These are phyloP conservation scores for Penicillium verhagenii DNA, from an alignment of 495 filamentous ascomycete genomes.

Conservation along the genomic window DNA sequence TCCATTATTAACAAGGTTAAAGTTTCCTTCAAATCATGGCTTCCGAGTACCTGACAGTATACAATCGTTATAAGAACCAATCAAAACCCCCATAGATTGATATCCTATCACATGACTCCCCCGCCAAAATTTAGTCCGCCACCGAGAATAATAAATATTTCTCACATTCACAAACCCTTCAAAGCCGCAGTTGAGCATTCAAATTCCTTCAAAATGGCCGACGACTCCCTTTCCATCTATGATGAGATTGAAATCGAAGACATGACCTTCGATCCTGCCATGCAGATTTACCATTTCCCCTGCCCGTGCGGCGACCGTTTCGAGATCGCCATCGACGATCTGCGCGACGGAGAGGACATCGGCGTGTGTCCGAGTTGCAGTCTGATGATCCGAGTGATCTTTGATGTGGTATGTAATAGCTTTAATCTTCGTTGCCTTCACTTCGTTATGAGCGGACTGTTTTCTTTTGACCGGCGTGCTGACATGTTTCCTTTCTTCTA, in stretches of 20 bases:
- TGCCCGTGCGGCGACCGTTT: slow-evolving; percentile 98
- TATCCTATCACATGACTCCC: slow-evolving; percentile 32
- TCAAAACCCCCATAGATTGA: background rate
- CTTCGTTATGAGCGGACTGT: background rate
- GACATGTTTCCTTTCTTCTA: slow-evolving; percentile 19
- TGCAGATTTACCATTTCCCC: slow-evolving; percentile 90
- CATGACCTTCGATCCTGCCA: slow-evolving; percentile 83
- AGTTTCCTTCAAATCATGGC: background rate
- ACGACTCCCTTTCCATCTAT: slow-evolving; percentile 74
- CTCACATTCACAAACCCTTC: background rate
- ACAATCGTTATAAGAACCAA: background rate
- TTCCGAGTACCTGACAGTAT: too few relatives aligned
- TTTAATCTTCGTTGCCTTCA: too few relatives aligned
- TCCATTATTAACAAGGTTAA: too few relatives aligned
- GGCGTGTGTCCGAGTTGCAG: slow-evolving; percentile 96
- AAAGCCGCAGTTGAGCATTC: background rate
- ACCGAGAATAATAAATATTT: slow-evolving; percentile 8
- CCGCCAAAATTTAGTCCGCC: slow-evolving; percentile 25
- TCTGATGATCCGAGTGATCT: slow-evolving; percentile 93
- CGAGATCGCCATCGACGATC: slow-evolving; percentile 81
- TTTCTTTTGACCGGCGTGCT: slow-evolving; percentile 4
- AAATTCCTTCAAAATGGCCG: slow-evolving; percentile 53
- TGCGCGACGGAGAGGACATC: slow-evolving; percentile 86
- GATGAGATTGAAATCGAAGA: slow-evolving; percentile 99
- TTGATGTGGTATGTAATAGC: slow-evolving; percentile 75